phyloP scores from a whole-genome alignment of 2,329 filamentous ascomycete genomes.

The Stagonosporopsis rhizophila region DNA sequence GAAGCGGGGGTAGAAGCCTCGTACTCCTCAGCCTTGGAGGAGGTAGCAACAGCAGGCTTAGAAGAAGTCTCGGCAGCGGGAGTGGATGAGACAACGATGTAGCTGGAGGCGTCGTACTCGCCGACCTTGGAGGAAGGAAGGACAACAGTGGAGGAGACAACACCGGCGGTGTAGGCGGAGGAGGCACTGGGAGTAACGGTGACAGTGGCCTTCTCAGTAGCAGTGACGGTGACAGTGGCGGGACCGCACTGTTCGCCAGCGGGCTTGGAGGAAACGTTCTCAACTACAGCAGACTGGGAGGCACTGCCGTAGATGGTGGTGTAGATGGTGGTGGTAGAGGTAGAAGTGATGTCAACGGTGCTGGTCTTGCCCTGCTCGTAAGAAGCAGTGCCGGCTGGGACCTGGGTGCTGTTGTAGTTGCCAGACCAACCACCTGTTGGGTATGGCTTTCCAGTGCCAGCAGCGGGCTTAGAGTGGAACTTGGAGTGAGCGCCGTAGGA shows the following conservation, averaged over 20 bases:
- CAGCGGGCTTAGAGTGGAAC: constrained; percentile 40
- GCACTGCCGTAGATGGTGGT: constrained; percentile 30
- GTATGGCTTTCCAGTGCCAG: constrained; percentile 38
- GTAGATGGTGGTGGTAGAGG: constrained; percentile 39
- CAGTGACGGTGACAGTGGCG: constrained; percentile 49
- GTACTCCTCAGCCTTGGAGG: constrained; percentile 28
- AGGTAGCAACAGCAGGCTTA: constrained; percentile 19
- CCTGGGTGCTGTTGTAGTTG: constrained; percentile 33
- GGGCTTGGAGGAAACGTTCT: constrained; percentile 29
- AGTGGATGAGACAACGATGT: constrained; percentile 19
- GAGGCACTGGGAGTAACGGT: constrained; percentile 44
- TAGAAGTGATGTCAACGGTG: constrained; percentile 33
- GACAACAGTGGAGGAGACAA: constrained; percentile 24
- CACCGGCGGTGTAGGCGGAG: constrained; percentile 14
- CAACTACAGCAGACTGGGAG: constrained; percentile 26
- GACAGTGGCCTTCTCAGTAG: constrained; percentile 51
- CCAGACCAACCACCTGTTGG: constrained; percentile 42
- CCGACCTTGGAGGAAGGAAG: constrained; percentile 21
- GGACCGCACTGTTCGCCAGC: constrained; percentile 32
- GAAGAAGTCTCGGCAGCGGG: constrained; percentile 20
- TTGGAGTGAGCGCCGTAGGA: constrained; percentile 40
- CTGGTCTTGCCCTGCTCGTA: constrained; percentile 32
- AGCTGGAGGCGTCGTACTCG: constrained; percentile 18
- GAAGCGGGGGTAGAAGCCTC: constrained; percentile 18
- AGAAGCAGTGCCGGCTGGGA: constrained; percentile 32